phyloP scores from a whole-genome alignment of 1,284 basidiomycete genomes.

The Rhizopogon hawkerae region DNA sequence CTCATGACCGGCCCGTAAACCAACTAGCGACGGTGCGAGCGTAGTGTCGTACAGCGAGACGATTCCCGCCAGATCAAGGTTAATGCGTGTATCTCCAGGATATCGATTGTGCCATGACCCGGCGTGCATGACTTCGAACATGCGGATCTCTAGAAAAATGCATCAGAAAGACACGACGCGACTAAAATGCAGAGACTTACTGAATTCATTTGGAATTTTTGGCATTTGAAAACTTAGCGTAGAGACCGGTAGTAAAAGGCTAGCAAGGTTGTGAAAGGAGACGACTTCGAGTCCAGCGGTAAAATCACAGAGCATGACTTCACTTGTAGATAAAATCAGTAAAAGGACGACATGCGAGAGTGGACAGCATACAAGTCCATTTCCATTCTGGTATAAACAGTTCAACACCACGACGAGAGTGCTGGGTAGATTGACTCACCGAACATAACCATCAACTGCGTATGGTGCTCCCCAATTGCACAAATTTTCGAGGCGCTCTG shows the following conservation, averaged over 20 bases:
- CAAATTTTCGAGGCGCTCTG: constrained; percentile 25
- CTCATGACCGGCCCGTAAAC: constrained; percentile 18
- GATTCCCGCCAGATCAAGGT: constrained; percentile 24
- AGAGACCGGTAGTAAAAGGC: background rate
- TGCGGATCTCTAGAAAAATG: background rate
- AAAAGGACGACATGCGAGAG: background rate
- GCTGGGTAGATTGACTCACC: constrained; percentile 17
- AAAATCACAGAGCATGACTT: constrained; percentile 46
- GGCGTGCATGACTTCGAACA: constrained; percentile 18
- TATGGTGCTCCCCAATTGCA: constrained; percentile 30
- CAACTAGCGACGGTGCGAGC: constrained; percentile 25
- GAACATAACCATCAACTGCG: constrained; percentile 32
- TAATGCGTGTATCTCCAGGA: constrained; percentile 31
- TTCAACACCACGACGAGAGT: background rate
- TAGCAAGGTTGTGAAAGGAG: constrained; percentile 24
- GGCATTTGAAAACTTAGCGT: background rate
- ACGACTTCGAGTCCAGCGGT: constrained; percentile 31
- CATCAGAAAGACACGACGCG: background rate
- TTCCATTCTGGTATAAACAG: constrained; percentile 32
- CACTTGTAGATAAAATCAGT: constrained; percentile 24
- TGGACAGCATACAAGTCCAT: constrained; percentile 36
- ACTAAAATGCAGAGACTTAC: constrained; percentile 3
- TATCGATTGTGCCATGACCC: constrained; percentile 29
- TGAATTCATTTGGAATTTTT: background rate
- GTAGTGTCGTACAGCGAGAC: constrained; percentile 31